Evolutionary conservation across 495 filamentous ascomycete species (phyloP).

Genomic region (Talaromyces adpressus): DNA sequence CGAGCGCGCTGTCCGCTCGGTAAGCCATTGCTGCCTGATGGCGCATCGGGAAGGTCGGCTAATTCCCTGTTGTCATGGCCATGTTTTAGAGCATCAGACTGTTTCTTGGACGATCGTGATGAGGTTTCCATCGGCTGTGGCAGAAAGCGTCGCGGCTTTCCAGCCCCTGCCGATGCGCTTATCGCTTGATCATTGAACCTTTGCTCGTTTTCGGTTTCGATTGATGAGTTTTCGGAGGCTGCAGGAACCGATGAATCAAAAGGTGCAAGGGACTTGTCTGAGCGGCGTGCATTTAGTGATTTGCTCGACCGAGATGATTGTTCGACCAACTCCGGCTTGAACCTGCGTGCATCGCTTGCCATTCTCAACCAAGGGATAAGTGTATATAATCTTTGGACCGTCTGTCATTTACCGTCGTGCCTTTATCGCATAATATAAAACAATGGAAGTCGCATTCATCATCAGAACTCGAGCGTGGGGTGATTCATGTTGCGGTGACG

Average conservation of each 20-base stretch:
- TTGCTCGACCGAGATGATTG: constrained; percentile 5
- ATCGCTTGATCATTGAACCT: not conserved
- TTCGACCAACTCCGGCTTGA: constrained; percentile 8
- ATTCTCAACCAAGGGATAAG: not conserved
- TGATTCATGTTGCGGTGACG: not conserved
- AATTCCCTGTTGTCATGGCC: constrained; percentile 23
- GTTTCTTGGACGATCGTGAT: constrained; percentile 46
- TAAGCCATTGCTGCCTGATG: not conserved
- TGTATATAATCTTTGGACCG: not conserved
- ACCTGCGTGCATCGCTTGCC: constrained; percentile 7
- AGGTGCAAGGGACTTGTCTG: constrained; percentile 11
- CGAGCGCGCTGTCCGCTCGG: not conserved
- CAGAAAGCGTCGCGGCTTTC: constrained; percentile 41
- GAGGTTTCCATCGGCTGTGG: constrained; percentile 65
- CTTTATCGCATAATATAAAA: not conserved
- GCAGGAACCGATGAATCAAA: not conserved
- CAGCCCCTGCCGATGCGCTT: not conserved
- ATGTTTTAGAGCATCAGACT: constrained; percentile 38
- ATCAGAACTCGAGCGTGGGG: not conserved
- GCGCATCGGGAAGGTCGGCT: constrained; percentile 1
- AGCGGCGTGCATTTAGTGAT: not conserved
- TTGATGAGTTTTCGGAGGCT: not conserved
- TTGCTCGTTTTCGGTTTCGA: not conserved
- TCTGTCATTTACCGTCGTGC: not conserved
- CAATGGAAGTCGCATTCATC: not conserved